Conservation (phyloP, 169 alveolate genomes). For the Theileria parva region DNA sequence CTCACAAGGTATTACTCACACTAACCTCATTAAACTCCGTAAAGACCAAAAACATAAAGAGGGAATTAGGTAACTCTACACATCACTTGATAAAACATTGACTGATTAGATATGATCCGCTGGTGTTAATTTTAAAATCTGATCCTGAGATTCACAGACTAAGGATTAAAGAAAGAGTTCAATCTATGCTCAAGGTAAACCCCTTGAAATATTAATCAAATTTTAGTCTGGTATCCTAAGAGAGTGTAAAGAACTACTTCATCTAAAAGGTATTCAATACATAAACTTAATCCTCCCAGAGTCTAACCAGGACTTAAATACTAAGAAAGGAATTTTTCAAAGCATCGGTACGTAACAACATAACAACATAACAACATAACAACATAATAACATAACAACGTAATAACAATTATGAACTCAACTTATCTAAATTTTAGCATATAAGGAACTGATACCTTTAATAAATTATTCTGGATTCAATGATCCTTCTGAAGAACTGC, state of each 20-base stretch:
- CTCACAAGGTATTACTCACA: constrained; percentile 65
- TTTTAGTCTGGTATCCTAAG: constrained; percentile 50
- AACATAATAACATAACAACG: no score
- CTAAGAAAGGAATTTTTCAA: constrained; percentile 49
- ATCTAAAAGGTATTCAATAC: constrained; percentile 32
- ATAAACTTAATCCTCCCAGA: constrained; percentile 30
- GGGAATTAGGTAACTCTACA: constrained; percentile 42
- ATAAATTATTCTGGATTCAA: constrained; percentile 37
- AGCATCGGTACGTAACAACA: constrained; percentile 37
- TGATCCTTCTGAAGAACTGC: constrained; percentile 18
- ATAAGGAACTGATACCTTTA: constrained; percentile 70
- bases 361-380: no score
- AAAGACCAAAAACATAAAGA: constrained; percentile 35
- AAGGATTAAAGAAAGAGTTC: constrained; percentile 32
- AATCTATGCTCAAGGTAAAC: constrained; percentile 54
- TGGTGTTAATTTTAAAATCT: constrained; percentile 49
- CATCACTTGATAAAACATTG: background rate
- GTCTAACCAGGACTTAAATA: constrained; percentile 30
- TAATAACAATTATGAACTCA: constrained; percentile 9
- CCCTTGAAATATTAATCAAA: no score
- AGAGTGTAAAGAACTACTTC: constrained; percentile 29
- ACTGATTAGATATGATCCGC: constrained; percentile 38
- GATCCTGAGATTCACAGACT: constrained; percentile 49
- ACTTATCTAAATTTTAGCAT: constrained; percentile 59
- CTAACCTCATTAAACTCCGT: constrained; percentile 65